Evolutionary conservation across 2,329 filamentous ascomycete species (phyloP), one percentile per base, ranked within the genome.

Genomic region (Epichloe amarillans): DNA sequence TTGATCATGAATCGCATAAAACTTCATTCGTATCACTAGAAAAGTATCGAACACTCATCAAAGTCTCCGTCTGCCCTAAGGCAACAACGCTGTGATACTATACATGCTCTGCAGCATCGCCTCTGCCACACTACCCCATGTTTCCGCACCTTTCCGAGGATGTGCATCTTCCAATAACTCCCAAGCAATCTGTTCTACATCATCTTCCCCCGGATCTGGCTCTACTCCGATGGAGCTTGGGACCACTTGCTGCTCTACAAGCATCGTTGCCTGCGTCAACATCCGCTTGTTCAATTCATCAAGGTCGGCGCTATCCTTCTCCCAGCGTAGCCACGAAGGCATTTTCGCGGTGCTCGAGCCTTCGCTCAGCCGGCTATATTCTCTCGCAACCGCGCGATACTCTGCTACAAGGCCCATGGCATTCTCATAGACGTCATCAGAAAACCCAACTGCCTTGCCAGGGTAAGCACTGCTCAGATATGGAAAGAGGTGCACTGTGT

Each of bases 81-180:
- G 55, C 11, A 62, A 47, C 41, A 61, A 36, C 36, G 53, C 60
- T 43, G 59, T 38, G 5, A 62, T 40, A 12, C 52, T 52, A 5
- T 56, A 52, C 44, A 67, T 57, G 2, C 56, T 57, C 39, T 57
- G 61, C 37, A 67, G 33, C 10, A 63, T 55, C 10, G 56, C 54
- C 7, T 63, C 59, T 0, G 62, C 64, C 2, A 57, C 44, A 21
- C 53, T 56, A 2, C 66, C 67, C 66, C 66, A 70, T 1, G 60
- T 65, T 15, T 60, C 56, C 10, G 61, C 56, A 4, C 37, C 49
- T 17, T 19, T 50, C 17, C 51, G 53, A 8, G 57, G 59, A 38
- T 58, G 50, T 4, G 55, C 58, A 19, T 59, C 58, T 2, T 61
- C 58, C 33, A 69, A 53, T 38, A 68, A 50, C 35, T 68, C 65